A percentile compares a stretch with the other conserved stretches of the same genome.
Conservation (phyloP, 2,329 filamentous ascomycete species). For the Paecilomyces variotii region DNA sequence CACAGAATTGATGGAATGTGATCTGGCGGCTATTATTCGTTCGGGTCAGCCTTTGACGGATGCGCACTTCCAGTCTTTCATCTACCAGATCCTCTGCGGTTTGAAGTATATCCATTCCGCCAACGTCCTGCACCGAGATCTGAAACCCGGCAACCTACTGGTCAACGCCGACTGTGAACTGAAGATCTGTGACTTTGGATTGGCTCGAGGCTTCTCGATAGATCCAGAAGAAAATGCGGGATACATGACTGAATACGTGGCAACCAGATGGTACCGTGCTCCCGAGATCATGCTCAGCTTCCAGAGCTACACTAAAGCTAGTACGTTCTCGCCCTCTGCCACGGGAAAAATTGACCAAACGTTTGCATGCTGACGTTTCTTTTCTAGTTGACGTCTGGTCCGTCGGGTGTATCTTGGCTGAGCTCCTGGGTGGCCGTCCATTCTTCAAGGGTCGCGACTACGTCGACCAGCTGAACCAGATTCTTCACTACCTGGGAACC, state of each 20-base stretch:
- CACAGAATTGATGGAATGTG: constrained; percentile 96
- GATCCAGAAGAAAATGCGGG: constrained; percentile 97
- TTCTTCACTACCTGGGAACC: constrained; percentile 93
- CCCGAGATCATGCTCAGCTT: constrained; percentile 99
- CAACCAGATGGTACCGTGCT: constrained; percentile 96
- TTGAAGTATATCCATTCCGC: constrained; percentile 99
- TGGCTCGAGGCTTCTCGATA: constrained; percentile 92
- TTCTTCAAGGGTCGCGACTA: constrained; percentile 99
- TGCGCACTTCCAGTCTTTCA: constrained; percentile 98
- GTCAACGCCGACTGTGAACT: constrained; percentile 99
- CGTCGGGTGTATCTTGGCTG: constrained; percentile 93
- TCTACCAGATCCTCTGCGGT: constrained; percentile 98
- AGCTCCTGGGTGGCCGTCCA: constrained; percentile 87
- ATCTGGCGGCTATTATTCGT: constrained; percentile 93
- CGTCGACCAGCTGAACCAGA: constrained; percentile 98
- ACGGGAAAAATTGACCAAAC: background rate
- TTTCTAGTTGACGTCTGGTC: constrained; percentile 92
- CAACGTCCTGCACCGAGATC: constrained; percentile 90
- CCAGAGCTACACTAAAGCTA: constrained; percentile 99
- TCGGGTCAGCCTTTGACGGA: constrained; percentile 96
- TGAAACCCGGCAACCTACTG: constrained; percentile 94
- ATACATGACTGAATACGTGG: constrained; percentile 99
- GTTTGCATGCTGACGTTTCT: constrained; percentile 11
- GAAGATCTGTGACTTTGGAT: constrained; percentile 97
- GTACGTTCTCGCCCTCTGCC: constrained; percentile 51